Base-by-base conservation (phyloP, 2,329 filamentous ascomycete species). In the Beauveria asiatica region DNA sequence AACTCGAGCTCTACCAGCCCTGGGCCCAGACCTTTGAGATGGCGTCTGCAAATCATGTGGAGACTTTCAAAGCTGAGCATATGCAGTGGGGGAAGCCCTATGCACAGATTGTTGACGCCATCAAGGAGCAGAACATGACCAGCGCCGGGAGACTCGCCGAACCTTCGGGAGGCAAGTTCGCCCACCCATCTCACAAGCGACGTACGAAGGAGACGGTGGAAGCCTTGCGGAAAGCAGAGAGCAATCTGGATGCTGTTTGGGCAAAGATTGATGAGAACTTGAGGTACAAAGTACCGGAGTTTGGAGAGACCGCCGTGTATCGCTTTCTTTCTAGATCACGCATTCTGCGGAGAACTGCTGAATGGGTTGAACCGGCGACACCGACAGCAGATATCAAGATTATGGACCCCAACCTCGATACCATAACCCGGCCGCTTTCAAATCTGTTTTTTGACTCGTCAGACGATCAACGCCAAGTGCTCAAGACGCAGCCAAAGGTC, bases 201-300 rank as follows among this genome's bases (percentile, higher is more conserved):
- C 73, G 74, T 2, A 82, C 71, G 2, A 73, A 72, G 57, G 74
- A 76, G 13, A 83, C 74, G 19, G 71, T 77, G 0, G 72, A 76
- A 5, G 66, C 67, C 0, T 72, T 84, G 67, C 73, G 75, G 10
- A 63, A 50, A 1, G 79, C 81, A 0, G 81, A 85, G 67, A 27
- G 46, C 0, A 71, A 75, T 27, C 70, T 84, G 5, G 80, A 83
- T 64, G 59, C 51, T 0, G 78, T 82, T 60, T 83, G 79, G 80
- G 61, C 55, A 2, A 65, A 58, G 0, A 60, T 75, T 30, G 75
- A 78, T 58, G 30, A 16, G 9, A 16, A 21, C 3, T 8, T 50
- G 33, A 19, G 27, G 10, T 37, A 13, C 4, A 60, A 45, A 16
- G 23, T 17, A 5, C 39, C 39, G 25, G 39, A n/a, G 66, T 3